Evolutionary conservation across 2,329 filamentous ascomycete genomes (phyloP).

Genomic region (Stemphylium vesicarium): DNA sequence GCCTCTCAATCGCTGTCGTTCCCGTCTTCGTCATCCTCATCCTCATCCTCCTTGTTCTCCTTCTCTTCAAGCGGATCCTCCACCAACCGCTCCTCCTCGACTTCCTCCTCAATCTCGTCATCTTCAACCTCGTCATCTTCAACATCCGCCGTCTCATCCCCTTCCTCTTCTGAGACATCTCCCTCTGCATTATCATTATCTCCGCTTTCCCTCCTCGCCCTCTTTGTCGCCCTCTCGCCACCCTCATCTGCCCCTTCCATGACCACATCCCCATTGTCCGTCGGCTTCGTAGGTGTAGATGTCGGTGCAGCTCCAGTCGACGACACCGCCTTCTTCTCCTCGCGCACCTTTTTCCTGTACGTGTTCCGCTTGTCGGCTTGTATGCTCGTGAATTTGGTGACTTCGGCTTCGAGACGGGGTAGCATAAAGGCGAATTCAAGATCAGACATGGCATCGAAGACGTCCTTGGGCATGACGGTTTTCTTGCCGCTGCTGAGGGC

Average conservation of each 20-base stretch:
- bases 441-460: constrained; percentile 78
- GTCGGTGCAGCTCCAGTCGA: neutral
- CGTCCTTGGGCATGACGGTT: constrained; percentile 76
- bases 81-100: constrained; percentile 58
- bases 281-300: constrained; percentile 3
- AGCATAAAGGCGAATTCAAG: constrained; percentile 77
- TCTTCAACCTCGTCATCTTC: constrained; percentile 60
- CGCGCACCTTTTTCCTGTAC: constrained; percentile 73
- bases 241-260: constrained; percentile 38
- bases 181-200: constrained; percentile 51
- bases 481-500: constrained; percentile 73
- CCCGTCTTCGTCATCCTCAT: constrained; percentile 62
- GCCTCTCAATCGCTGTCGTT: constrained; percentile 51
- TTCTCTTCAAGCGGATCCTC: constrained; percentile 54
- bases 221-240: constrained; percentile 58
- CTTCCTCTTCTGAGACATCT: constrained; percentile 47
- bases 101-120: constrained; percentile 63
- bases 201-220: constrained; percentile 49
- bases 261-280: constrained; percentile 5
- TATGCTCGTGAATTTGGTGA: constrained; percentile 75
- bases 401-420: constrained; percentile 74
- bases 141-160: constrained; percentile 51
- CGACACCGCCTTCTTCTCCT: constrained; percentile 59
- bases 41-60: constrained; percentile 52
- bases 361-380: constrained; percentile 77